Percentiles rank a stretch among this genome's conserved stretches.
Evolutionary conservation across 2,329 filamentous ascomycete species (phyloP).

Genomic region (Epichloe scottii): DNA sequence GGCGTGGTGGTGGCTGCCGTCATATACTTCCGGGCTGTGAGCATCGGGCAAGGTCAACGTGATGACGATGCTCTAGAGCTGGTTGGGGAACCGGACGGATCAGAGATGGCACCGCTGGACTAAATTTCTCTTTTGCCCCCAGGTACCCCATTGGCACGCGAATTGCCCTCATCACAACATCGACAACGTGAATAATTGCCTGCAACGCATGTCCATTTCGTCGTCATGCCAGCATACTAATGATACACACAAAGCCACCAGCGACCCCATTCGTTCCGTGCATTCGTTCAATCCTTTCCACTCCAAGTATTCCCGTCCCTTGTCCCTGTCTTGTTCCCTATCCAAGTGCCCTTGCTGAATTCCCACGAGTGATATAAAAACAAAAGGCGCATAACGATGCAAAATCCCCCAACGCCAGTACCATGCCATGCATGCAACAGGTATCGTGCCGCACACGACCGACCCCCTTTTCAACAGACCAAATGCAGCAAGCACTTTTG

Average conservation of each 20-base stretch:
- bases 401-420: slow-evolving; percentile 3
- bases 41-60: background rate
- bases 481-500: background rate
- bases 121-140: background rate
- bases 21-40: background rate
- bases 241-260: background rate
- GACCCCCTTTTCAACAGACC: background rate
- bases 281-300: background rate
- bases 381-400: background rate
- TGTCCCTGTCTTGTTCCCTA: background rate
- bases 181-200: background rate
- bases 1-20: too few species aligned
- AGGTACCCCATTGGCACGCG: background rate
- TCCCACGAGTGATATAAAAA: background rate
- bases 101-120: background rate
- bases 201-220: background rate
- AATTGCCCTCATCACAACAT: background rate
- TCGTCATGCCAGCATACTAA: background rate
- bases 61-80: background rate
- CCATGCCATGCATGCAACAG: slow-evolving; percentile 3
- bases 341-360: slow-evolving; percentile 2
- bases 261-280: background rate
- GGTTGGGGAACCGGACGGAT: background rate
- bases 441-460: background rate
- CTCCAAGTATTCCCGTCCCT: background rate